Base-by-base conservation (phyloP, 1,284 basidiomycete genomes). In the Anthracocystis setariae region DNA sequence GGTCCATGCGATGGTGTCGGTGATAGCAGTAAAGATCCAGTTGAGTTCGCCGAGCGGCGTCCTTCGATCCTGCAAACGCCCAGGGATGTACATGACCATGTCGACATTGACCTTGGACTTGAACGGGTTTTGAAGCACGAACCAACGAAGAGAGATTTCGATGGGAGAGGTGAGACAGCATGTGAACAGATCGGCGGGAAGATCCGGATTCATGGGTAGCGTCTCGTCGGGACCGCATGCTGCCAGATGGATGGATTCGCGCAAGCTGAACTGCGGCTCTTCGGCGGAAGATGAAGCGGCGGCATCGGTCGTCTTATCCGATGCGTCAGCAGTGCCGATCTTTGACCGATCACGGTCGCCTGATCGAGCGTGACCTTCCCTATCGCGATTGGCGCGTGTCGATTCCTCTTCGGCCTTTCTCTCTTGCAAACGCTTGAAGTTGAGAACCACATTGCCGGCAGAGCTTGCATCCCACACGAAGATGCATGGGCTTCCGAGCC, bases 391-490 rank as follows among this genome's bases (percentile, higher is more conserved):
- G 20, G 67, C 70, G 18, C 74, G 50, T 40, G 71, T 57, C 35
- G 74, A 58, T 17, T 89, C 85, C 58, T 97, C 94, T 46, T 90
- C 88, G 78, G 97, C 94, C 27, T 92, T 89, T 47, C 90, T 87
- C 77, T 92, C 89, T 2, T 93, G 93, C 73, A 94, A 92, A 64
- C 88, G 88, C 81, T 91, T 91, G 84, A 96, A 97, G 84, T 96
- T 98, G 68, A 88, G 88, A 44, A 98, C 86, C 46, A 98, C 90
- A 82, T 97, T 90, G 0, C 95, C 95, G 0, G 96, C 94, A 8
- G 93, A 91, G 13, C 94, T 96, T 81, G 95, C 97, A 82, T 98
- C 95, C 95, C 95, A 98, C 53, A 98, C 93, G 81, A 95, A 98
- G 55, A 98, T 93, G 53, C 92, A 94, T 1, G 96, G 95, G 3